Evolutionary conservation across 805 yeast species (phyloP).

Genomic region (Candida nitratophila): DNA sequence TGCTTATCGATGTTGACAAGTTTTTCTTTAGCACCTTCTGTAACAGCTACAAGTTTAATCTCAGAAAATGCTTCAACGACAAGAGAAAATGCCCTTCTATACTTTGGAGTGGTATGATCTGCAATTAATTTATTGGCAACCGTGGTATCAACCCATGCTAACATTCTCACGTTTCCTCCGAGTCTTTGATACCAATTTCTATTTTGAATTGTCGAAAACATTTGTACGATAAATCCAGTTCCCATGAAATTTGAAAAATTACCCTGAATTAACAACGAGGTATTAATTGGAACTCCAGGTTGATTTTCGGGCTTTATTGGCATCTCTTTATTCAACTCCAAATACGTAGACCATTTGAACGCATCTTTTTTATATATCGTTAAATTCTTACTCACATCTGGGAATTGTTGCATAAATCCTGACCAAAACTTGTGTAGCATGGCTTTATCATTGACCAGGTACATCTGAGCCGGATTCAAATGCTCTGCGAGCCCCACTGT

Average conservation of each 20-base stretch:
- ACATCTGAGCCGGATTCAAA: constrained; percentile 55
- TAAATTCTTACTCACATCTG: constrained; percentile 17
- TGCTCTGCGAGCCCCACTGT: constrained; percentile 55
- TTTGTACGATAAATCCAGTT: constrained; percentile 68
- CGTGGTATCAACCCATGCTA: constrained; percentile 50
- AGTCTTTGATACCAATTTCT: constrained; percentile 68
- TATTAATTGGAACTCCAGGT: constrained; percentile 12
- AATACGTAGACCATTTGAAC: constrained; percentile 60
- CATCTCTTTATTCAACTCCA: constrained; percentile 20
- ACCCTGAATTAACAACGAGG: constrained; percentile 22
- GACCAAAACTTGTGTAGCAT: constrained; percentile 18
- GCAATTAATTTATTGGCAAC: constrained; percentile 27
- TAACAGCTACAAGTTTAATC: neutral
- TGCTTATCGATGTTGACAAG: neutral
- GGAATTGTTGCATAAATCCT: constrained; percentile 2
- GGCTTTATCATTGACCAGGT: constrained; percentile 34
- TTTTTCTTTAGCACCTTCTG: neutral
- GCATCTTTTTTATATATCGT: constrained; percentile 41
- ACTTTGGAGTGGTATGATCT: neutral
- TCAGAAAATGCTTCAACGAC: neutral
- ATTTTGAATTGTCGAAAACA: constrained; percentile 60
- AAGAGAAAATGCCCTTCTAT: neutral
- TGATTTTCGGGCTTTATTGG: neutral
- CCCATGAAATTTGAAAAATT: constrained; percentile 34
- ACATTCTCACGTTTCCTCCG: constrained; percentile 62